Base-by-base conservation (phyloP, 2,329 filamentous ascomycete species). In the Plenodomus lindquistii region DNA sequence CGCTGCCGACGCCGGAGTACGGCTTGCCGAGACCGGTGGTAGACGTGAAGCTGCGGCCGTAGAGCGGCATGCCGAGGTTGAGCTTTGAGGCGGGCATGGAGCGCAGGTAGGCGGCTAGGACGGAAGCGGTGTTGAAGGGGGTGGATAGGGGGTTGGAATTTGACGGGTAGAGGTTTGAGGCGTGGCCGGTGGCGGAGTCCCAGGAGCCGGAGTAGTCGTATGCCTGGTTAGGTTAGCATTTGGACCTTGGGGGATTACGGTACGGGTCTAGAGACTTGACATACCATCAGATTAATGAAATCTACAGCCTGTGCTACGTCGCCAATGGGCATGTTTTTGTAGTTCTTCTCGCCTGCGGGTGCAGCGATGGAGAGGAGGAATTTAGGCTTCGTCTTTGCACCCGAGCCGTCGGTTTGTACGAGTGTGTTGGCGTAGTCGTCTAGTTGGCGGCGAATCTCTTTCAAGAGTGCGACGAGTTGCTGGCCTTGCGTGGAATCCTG, bases 31-130 rank as follows among this genome's bases (percentile, higher is more conserved):
- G 81, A 0, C 91, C 92, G 20, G 87, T 80, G 0, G 93, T 97
- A 55, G 85, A 83, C 59, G 85, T 80, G 69, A 97, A 97, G 0
- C 89, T 85, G 29, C 91, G 88, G 1, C 93, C 93, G 68, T 97
- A 97, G 11, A 97, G 77, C 2, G 93, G 92, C 88, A 97, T 93
- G 2, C 93, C 92, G 13, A 97, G 72, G 2, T 96, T 88, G 44
- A 97, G 83, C 74, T 96, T 97, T 52, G 78, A 67, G 0, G 85
- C 68, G 0, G 80, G 66, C 0, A 97, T 85, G 6, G 77, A 76
- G 3, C 74, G 67, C 15, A 82, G 76, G 75, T 97, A 97, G 60
- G 84, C 80, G 11, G 84, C 75, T 6, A 97, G 75, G 0, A 92
- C 91, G 1, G 80, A 77, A 3, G 83, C 77, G 2, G 88, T 89